Conservation (phyloP, 768 basidiomycete genomes). For the Pleurotus citrinopileatus region DNA sequence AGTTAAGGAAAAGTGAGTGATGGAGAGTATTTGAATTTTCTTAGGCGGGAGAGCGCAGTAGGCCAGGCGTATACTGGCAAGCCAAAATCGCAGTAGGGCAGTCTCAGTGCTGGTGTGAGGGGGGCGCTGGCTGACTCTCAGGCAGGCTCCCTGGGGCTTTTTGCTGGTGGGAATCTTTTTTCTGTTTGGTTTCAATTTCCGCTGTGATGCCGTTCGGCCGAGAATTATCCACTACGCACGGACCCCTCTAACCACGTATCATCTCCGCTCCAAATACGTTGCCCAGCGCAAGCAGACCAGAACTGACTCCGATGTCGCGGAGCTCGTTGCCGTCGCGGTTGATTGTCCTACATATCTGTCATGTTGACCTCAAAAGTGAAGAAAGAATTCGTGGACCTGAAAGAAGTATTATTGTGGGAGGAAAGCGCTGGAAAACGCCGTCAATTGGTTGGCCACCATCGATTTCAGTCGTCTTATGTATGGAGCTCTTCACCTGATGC, state of each 20-base stretch:
- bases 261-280: neutral
- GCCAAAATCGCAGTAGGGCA: constrained; percentile 11
- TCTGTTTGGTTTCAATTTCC: constrained; percentile 6
- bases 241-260: neutral
- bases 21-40: constrained; percentile 7
- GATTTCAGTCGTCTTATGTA: too few species aligned
- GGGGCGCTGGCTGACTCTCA: constrained; percentile 10
- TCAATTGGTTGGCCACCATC: too few species aligned
- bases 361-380: too few species aligned
- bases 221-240: constrained; percentile 5
- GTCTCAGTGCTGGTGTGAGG: constrained; percentile 7
- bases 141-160: neutral
- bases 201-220: constrained; percentile 3
- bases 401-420: too few species aligned
- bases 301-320: too few species aligned
- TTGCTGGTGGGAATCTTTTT: constrained; percentile 14
- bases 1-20: constrained; percentile 1
- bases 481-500: too few species aligned
- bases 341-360: too few species aligned
- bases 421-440: too few species aligned
- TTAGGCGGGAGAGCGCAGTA: constrained; percentile 8
- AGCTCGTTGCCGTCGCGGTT: too few species aligned
- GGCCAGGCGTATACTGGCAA: constrained; percentile 6
- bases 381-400: too few species aligned
- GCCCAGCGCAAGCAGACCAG: neutral